phyloP scores from a whole-genome alignment of 352 stramenopile genomes.

The Phytopythium cucurbitacearum region DNA sequence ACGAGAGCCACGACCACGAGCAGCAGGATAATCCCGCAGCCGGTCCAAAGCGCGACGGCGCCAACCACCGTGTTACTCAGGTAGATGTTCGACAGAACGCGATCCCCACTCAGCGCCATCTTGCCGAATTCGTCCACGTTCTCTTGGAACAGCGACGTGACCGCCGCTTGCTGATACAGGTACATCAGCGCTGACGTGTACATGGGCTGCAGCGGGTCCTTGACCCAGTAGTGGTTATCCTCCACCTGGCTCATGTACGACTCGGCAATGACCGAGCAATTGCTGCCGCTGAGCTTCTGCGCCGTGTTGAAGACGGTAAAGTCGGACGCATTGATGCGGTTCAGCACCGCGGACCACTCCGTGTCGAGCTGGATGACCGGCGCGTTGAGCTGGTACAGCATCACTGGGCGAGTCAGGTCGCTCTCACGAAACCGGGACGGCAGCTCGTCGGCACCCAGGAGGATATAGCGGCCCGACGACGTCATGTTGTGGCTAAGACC shows the following conservation, averaged over 20 bases:
- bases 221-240: constrained; percentile 38
- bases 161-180: constrained; percentile 32
- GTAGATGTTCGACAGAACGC: constrained; percentile 10
- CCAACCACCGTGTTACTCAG: constrained; percentile 33
- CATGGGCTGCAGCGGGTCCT: constrained; percentile 33
- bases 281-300: constrained; percentile 10
- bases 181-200: constrained; percentile 54
- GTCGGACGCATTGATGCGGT: constrained; percentile 9
- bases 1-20: constrained; percentile 22
- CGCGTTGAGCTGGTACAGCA: constrained; percentile 18
- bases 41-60: constrained; percentile 17
- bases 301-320: constrained; percentile 8
- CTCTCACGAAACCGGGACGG: constrained; percentile 7
- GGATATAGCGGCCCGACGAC: constrained; percentile 3
- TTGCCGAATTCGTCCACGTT: constrained; percentile 4
- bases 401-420: constrained; percentile 17
- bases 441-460: constrained; percentile 18
- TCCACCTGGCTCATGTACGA: constrained; percentile 42
- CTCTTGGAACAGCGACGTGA: constrained; percentile 7
- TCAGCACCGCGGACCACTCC: constrained; percentile 5
- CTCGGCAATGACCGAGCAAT: constrained; percentile 41
- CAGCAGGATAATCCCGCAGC: constrained; percentile 14
- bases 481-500: constrained; percentile 23
- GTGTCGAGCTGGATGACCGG: neutral
- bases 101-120: constrained; percentile 5